Base-by-base conservation (phyloP, 305 asterid species). In the Fraxinus latifolia region DNA sequence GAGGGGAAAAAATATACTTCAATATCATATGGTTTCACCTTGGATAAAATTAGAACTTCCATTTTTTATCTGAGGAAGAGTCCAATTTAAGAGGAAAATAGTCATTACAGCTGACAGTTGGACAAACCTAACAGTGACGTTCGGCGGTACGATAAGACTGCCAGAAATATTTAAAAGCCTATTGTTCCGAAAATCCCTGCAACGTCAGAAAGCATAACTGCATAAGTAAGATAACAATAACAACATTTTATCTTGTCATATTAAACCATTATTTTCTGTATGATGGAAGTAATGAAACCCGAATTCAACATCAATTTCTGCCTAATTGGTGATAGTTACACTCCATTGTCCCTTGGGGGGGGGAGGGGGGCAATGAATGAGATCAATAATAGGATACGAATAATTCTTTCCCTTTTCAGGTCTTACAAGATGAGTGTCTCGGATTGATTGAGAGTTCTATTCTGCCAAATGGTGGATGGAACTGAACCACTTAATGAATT, bases 381-480 rank as follows among this genome's bases (percentile, higher is more conserved):
- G 33, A 62, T 70, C 12, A 29, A 74, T 17, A 62, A 80, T 71
- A 53, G 42, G 14, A 12, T 7, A 81, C 23, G 27, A 23, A 80
- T 44, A 39, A 8, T 77, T 21, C 74, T 27, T 9, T 65, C 33
- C 78, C n/a, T 37, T 82, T 65, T 55, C 2, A 47, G 81, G 86
- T 77, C 98, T 88, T 91, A 94, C 98, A 94, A 74, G 77, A 76
- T 37, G 80, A 94, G 94, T 53, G 81, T 81, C 93, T 89, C 91
- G 0, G 90, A 85, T 31, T 81, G 86, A 47, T 91, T 89, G 68
- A 88, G 74, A 70, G 70, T 87, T 89, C 91, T 94, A 81, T 86
- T 91, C 80, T 86, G 91, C 98, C 98, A 94, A 85, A 94, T 89
- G 75, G 79, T 78, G 62, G 97, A 90, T 79, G 96, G 91, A 82